These are phyloP conservation scores for Salix viminalis DNA, from an alignment of 345 rosid species.

Conservation along the genomic window DNA sequence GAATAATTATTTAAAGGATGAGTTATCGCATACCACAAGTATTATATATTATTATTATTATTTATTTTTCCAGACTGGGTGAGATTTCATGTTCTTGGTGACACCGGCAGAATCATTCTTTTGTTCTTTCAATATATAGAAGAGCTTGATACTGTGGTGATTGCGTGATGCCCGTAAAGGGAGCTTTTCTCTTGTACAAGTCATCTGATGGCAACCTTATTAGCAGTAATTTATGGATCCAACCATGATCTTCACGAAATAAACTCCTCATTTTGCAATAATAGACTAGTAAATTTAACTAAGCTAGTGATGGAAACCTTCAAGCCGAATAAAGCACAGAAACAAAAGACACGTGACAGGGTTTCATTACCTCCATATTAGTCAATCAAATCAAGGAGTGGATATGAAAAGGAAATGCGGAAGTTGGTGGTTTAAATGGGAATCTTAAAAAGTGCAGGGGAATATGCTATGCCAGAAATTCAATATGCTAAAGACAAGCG, in stretches of 20 bases:
- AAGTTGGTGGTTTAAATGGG: neutral
- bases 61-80: neutral
- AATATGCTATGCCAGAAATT: conserved; percentile 6
- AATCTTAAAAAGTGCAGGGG: conserved; percentile 1
- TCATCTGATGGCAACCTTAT: neutral
- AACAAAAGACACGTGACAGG: neutral
- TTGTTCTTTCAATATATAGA: neutral
- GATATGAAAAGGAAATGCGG: neutral
- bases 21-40: no score
- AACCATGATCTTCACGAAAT: neutral
- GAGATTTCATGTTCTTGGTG: conserved; percentile 15
- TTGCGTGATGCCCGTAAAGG: conserved; percentile 2
- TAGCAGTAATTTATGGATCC: neutral
- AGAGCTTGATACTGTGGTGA: neutral
- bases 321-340: neutral
- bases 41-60: no score
- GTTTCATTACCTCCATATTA: neutral
- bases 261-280: no score
- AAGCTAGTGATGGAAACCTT: neutral
- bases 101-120: conserved; percentile 15
- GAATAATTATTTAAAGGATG: no score
- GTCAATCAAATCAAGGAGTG: neutral
- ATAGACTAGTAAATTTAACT: neutral
- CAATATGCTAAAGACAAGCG: neutral
- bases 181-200: neutral